Base-by-base conservation (phyloP, 371 early-diverging fungal species). In the Mortierella sp. region DNA sequence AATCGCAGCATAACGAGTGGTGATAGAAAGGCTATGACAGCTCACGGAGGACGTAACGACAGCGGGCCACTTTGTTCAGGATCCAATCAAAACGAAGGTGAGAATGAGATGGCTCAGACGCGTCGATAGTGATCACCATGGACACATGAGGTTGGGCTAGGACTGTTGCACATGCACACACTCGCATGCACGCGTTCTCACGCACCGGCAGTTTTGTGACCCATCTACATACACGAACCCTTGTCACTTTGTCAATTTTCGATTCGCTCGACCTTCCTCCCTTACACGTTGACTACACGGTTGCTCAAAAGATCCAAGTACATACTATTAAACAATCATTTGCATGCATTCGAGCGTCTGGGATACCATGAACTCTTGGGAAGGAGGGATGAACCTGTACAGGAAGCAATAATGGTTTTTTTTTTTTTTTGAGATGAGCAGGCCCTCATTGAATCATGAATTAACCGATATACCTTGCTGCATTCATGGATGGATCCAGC, bases 1-100 rank as follows among this genome's bases (percentile, higher is more conserved):
- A 43, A 43, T 19, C 14, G 23, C 7, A 24, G 48, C 14, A 23
- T 16, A 23, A 24, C 21, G 3, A 23, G 23, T 6, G 24, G 48
- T 16, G 7, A 16, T 7, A 23, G 23, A 45, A 45, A 24, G 49
- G 45, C n/a, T 26, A 19, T 16, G 34, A 19, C 16, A 31, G 52
- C 27, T 24, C 30, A 16, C 14, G 39, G 47, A 31, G 54, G 45
- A 52, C 46, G 38, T 3, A 59, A 34, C n/a, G 59, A 50, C 27
- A 46, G 56, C 27, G 16, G 23, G 26, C 27, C 64, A 19, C 43
- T 61, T 16, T 38, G n/a, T 38, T 24, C 47, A 52, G 66, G 61
- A 48, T 61, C 66, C 54, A 57, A 31, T 27, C 62, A 66, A 53
- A 72, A 61, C 49, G 72, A 72, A 72, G 72, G 67, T 66, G 72